These are phyloP conservation scores for Globisporangium solare DNA, from an alignment of 352 stramenopile species.

Conservation along the genomic window DNA sequence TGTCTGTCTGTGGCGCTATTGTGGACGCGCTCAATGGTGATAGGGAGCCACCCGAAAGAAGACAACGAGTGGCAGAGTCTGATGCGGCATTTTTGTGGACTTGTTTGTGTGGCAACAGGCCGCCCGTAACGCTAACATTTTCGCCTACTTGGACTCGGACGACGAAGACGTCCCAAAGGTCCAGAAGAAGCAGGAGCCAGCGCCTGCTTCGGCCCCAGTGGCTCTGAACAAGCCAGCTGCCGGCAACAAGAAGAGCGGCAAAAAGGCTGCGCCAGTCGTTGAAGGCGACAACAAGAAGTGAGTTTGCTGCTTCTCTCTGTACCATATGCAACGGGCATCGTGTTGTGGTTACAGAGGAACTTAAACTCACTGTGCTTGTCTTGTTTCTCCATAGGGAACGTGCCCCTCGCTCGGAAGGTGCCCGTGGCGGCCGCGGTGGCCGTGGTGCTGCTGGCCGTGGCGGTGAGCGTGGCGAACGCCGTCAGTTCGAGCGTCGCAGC, in stretches of 20 bases:
- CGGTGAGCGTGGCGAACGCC: constrained; percentile 58
- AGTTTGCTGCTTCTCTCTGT: constrained; percentile 6
- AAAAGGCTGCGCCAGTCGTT: constrained; percentile 42
- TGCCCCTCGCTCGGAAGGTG: constrained; percentile 38
- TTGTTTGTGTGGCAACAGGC: constrained; percentile 17
- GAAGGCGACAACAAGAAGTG: constrained; percentile 50
- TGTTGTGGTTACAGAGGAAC: neutral
- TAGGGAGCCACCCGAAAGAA: too few species aligned
- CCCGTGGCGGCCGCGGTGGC: constrained; percentile 34
- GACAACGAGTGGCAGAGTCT: too few species aligned
- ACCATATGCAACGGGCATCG: neutral
- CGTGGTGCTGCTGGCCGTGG: constrained; percentile 43
- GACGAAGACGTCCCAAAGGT: constrained; percentile 70
- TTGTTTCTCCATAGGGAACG: constrained; percentile 19
- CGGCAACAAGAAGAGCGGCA: constrained; percentile 76
- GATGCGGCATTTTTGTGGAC: neutral
- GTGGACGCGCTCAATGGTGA: too few species aligned
- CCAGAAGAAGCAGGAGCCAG: constrained; percentile 49
- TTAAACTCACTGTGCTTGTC: neutral
- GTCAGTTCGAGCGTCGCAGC: constrained; percentile 92
- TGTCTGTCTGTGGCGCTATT: too few species aligned
- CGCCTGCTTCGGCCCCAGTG: constrained; percentile 48
- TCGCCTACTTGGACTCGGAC: constrained; percentile 71
- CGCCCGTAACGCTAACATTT: constrained; percentile 62
- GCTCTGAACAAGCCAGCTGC: constrained; percentile 79